Base-by-base conservation (phyloP, 768 basidiomycete genomes). In the Albatrellus ellisii region DNA sequence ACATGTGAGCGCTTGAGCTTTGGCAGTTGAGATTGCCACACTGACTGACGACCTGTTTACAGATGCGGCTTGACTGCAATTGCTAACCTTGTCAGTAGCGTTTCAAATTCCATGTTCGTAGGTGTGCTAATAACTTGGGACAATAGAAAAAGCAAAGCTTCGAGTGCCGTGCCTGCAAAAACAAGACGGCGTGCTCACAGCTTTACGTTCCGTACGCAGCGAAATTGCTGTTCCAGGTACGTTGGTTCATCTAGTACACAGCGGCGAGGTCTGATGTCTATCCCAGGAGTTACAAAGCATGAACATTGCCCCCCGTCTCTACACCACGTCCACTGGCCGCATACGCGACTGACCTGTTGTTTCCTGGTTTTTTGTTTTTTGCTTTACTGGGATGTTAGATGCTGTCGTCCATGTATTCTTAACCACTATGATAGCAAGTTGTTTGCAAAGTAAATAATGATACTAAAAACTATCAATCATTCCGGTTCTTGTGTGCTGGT, bases 81-180 rank as follows among this genome's bases (percentile, higher is more conserved):
- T 56, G 95, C 95, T 15, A 97, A 98, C 60, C 70, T 99, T 40
- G 82, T 84, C 54, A 57, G 82, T 68, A 17, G 15, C 42, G 39
- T 34, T 18, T n/a, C 12, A 26, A 27, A 48, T 32, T 29, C 18
- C 33, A 18, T 21, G 1, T 29, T 22, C 41, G 46, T 4, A 17
- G 52, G 26, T 46, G 41, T 51, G 8, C 51, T 29, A 17, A 27
- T 21, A 25, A 27, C 26, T 26, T 48, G 43, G 26, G 47, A 28
- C 34, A 4, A 22, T 50, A 79, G 77, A 97, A 98, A 82, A 97
- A 97, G 62, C 94, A 97, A 73, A 91, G 79, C 28, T 98, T 97
- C 60, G 90, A 98, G 72, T 99, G 95, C 57, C 85, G 94, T 42
- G 85, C 91, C 18, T 98, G 94, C 64, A 86, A 91, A 58, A 97